Evolutionary conservation across 495 filamentous ascomycete genomes (phyloP), one percentile per base, ranked within the genome.

Genomic region (Xylaria flabelliformis): DNA sequence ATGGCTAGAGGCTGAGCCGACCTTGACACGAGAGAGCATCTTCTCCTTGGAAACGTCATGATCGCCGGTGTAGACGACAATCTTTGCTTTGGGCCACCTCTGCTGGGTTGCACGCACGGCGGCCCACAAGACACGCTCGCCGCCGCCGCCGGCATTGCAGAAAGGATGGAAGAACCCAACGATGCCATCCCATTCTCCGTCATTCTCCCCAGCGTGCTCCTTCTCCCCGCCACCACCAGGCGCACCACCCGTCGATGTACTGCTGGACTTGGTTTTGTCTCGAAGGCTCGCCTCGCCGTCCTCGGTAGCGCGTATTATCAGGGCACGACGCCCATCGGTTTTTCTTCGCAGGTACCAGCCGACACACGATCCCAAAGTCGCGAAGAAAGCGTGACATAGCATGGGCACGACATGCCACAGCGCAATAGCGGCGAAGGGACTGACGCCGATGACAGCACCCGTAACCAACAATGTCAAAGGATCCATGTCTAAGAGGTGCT

Each of bases 111-210:
- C 93, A 74, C 91, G 90, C 67, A 99, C 91, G 12, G 97, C 96
- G 73, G 95, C 95, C 94, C 96, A 99, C 53, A 99, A 89, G 39
- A 99, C 97, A 79, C 96, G 88, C 83, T 99, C 96, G 70, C 97
- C 96, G 51, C 96, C 96, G 42, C 96, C 96, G 36, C 95, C 96
- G 51, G 96, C 97, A 83, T 98, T 98, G 81, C 94, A 97, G 81
- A 97, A 98, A 12, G 96, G 96, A 79, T 99, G 96, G 77, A 99
- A 97, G 88, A 99, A 98, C 21, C 95, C 96, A 50, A 97, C 89
- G 39, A 97, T 83, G 5, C 94, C 94, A 73, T 91, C 84, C 92
- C 92, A 97, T 13, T 92, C 89, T 78, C 84, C 74, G 67, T 81
- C 80, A 21, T 87, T 85, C 73, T 80, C 85, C 21, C 87, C 86